Percentiles rank a stretch among this genome's conserved stretches.
These are phyloP conservation scores for Gillenia trifoliata DNA, from an alignment of 306 rosid genomes.

Conservation along the genomic window DNA sequence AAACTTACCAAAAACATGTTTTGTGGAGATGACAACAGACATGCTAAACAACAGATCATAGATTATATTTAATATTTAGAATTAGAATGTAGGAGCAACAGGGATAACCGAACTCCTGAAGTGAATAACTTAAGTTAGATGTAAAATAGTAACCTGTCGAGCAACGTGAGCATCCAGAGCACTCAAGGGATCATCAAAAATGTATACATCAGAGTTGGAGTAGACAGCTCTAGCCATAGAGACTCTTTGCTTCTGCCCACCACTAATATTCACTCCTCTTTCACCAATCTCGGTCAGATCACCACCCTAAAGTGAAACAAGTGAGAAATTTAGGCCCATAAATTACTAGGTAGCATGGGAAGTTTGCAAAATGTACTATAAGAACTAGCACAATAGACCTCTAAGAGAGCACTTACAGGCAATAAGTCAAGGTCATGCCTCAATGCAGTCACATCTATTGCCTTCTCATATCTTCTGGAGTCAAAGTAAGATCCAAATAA, in stretches of 20 bases:
- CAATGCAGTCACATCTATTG: slow-evolving; percentile 43
- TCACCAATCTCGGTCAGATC: slow-evolving; percentile 92
- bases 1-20: background rate
- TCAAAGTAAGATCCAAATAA: slow-evolving; percentile 42
- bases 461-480: slow-evolving; percentile 36
- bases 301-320: slow-evolving; percentile 41
- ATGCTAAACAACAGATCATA: background rate
- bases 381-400: slow-evolving; percentile 5
- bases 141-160: slow-evolving; percentile 49
- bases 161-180: slow-evolving; percentile 83
- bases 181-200: slow-evolving; percentile 82
- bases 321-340: slow-evolving; percentile 2
- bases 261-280: slow-evolving; percentile 85
- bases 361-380: background rate
- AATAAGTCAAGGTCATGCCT: slow-evolving; percentile 43
- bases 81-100: background rate
- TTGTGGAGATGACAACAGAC: background rate
- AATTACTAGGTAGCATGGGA: background rate
- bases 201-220: slow-evolving; percentile 62
- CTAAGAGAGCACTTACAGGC: slow-evolving; percentile 28
- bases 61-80: background rate
- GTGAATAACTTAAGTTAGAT: slow-evolving; percentile 1
- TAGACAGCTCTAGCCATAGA: slow-evolving; percentile 83
- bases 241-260: slow-evolving; percentile 87
- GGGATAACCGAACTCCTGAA: background rate